Percentiles rank a stretch among this genome's conserved stretches.
Conservation (phyloP, 228 moss, liverwort and hornwort genomes). For the Sphagnum magellanicum region DNA sequence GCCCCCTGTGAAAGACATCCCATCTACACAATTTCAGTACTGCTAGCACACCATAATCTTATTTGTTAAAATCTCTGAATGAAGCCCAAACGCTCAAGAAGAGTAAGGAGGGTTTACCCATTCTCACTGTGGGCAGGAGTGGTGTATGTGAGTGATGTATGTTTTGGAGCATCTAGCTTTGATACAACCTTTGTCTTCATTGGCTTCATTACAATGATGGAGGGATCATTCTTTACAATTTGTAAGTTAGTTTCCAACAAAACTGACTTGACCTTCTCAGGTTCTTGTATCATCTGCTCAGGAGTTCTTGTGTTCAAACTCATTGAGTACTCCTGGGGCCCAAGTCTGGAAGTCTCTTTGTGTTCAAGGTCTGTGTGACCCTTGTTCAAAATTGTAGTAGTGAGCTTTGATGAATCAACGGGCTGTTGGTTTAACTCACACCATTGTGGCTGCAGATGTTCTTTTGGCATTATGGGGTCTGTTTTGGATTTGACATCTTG, state of each 20-base stretch:
- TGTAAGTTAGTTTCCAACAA: conserved; percentile 12
- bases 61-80: too few species aligned
- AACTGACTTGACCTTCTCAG: not conserved
- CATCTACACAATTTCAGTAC: too few species aligned
- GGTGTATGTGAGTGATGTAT: not conserved
- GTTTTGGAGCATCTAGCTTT: conserved; percentile 8
- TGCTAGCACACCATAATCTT: too few species aligned
- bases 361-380: conserved; percentile 3
- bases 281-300: conserved; percentile 5
- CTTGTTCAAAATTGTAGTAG: not conserved
- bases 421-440: conserved; percentile 10
- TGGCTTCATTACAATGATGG: too few species aligned
- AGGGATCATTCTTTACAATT: conserved; percentile 1
- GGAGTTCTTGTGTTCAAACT: conserved; percentile 2
- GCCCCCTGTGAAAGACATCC: conserved; percentile 3
- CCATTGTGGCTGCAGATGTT: conserved; percentile 4
- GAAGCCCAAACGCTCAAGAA: too few species aligned
- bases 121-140: conserved; percentile 8
- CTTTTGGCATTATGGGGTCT: conserved; percentile 15
- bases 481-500: not conserved
- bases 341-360: conserved; percentile 1
- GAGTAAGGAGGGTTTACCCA: conserved; percentile 7
- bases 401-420: not conserved
- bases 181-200: too few species aligned
- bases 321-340: not conserved